Conservation (phyloP, 441 rosid species). For the Aleurites moluccanus region DNA sequence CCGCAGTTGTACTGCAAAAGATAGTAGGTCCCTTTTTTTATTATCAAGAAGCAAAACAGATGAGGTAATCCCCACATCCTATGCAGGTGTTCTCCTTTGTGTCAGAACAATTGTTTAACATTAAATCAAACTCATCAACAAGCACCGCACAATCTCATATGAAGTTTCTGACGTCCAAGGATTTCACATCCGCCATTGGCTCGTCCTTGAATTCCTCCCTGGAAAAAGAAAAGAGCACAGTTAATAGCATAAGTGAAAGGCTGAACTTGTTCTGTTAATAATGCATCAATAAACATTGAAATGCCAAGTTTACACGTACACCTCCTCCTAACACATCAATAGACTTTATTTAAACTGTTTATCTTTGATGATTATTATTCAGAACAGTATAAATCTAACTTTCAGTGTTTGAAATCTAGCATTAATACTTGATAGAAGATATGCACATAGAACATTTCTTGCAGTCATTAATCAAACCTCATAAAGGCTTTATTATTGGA, state of each 20-base stretch:
- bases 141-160: constrained; percentile 35
- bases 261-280: background rate
- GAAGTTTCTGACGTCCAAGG: constrained; percentile 90
- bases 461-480: background rate
- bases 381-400: background rate
- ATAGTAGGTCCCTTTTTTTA: constrained; percentile 14
- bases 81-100: background rate
- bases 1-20: constrained; percentile 17
- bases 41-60: constrained; percentile 27
- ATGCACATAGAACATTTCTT: background rate
- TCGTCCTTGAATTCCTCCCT: constrained; percentile 97
- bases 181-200: constrained; percentile 67
- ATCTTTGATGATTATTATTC: background rate
- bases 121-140: constrained; percentile 12
- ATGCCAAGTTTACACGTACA: too few species aligned
- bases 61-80: constrained; percentile 7
- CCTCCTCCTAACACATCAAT: background rate
- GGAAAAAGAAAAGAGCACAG: constrained; percentile 17
- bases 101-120: constrained; percentile 9
- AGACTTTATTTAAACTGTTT: background rate
- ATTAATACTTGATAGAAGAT: too few species aligned
- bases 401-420: too few species aligned
- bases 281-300: background rate
- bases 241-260: background rate
- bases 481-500: background rate